Conservation (phyloP, 2,329 filamentous ascomycete species). For the Saccharata proteae region DNA sequence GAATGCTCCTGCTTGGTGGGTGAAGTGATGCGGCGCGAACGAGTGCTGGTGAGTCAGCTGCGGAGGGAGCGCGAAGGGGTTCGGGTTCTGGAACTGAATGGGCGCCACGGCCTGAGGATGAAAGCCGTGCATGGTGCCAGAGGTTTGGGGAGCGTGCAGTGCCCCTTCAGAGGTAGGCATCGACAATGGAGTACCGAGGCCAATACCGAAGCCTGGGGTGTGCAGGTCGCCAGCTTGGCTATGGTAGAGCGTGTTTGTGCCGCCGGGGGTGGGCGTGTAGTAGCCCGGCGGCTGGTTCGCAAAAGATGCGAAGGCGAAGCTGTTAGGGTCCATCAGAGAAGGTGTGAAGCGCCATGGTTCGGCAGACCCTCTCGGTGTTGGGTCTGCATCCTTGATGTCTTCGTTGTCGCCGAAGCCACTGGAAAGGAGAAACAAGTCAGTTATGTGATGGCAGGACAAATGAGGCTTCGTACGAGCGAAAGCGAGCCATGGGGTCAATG, state of each 20-base stretch:
- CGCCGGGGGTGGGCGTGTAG: constrained; percentile 78
- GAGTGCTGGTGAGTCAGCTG: constrained; percentile 30
- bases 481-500: no score
- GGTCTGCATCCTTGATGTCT: constrained; percentile 62
- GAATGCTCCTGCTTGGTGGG: constrained; percentile 69
- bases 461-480: no score
- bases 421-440: constrained; percentile 7
- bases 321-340: constrained; percentile 75
- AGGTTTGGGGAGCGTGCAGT: constrained; percentile 46
- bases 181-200: constrained; percentile 70
- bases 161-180: constrained; percentile 59
- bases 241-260: constrained; percentile 69
- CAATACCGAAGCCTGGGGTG: constrained; percentile 62
- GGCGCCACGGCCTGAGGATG: constrained; percentile 33
- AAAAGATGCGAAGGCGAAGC: constrained; percentile 68
- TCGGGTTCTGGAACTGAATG: constrained; percentile 48
- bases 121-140: constrained; percentile 52
- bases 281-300: constrained; percentile 70
- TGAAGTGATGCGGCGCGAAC: constrained; percentile 68
- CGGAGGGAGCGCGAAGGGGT: constrained; percentile 52
- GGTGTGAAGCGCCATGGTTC: constrained; percentile 84
- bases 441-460: no score
- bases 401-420: constrained; percentile 36
- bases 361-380: constrained; percentile 65
- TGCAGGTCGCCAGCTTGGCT: constrained; percentile 77